These are phyloP conservation scores for Kwoniella sp. DNA, from an alignment of 768 basidiomycete species.

Conservation along the genomic window DNA sequence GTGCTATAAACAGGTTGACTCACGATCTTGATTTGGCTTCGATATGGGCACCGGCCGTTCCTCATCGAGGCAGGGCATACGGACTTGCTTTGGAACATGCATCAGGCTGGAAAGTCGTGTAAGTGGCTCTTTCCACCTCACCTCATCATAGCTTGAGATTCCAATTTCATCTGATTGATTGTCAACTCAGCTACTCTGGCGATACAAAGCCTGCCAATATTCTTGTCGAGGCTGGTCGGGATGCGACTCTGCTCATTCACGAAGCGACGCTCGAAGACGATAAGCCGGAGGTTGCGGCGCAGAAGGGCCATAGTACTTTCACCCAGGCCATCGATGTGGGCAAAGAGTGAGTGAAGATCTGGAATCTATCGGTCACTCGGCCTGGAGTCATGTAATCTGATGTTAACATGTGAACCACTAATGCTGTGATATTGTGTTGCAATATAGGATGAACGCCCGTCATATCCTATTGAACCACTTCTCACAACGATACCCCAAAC, in stretches of 20 bases:
- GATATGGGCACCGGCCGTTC: slow-evolving; percentile 71
- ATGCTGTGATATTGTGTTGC: too few species aligned
- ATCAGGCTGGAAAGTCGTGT: slow-evolving; percentile 79
- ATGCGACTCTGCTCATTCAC: slow-evolving; percentile 82
- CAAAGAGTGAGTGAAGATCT: slow-evolving; percentile 66
- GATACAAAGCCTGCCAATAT: slow-evolving; percentile 79
- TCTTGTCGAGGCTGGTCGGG: slow-evolving; percentile 66
- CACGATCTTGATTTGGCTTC: slow-evolving; percentile 60
- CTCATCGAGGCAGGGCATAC: slow-evolving; percentile 72
- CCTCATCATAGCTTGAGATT: not conserved
- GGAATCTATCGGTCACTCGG: too few species aligned
- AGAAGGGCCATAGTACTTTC: slow-evolving; percentile 86
- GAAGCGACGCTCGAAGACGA: slow-evolving; percentile 92
- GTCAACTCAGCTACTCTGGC: slow-evolving; percentile 74
- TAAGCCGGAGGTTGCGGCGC: slow-evolving; percentile 68
- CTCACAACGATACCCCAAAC: slow-evolving; percentile 87
- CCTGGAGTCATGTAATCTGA: not conserved
- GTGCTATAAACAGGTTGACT: slow-evolving; percentile 1
- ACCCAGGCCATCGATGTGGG: slow-evolving; percentile 83
- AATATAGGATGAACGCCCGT: slow-evolving; percentile 85
- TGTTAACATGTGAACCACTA: not conserved
- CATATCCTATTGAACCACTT: slow-evolving; percentile 93
- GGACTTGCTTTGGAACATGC: slow-evolving; percentile 69
- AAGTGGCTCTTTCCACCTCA: slow-evolving; percentile 49
- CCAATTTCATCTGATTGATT: not conserved